Evolutionary conservation across 371 early-diverging fungal genomes (phyloP).

Genomic region (Rhizopus delemar): DNA sequence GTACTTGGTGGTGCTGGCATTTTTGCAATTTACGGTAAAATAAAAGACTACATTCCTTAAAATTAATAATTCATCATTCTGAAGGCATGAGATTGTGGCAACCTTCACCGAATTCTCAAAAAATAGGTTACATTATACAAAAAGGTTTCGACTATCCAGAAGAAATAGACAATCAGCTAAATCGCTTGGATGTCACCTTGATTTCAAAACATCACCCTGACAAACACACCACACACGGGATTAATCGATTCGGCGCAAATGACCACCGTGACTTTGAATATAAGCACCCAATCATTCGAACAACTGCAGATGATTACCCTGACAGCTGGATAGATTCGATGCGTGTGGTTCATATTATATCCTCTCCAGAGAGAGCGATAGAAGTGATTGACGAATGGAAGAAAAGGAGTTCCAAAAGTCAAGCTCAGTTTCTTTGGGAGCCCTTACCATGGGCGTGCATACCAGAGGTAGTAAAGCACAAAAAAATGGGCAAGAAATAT

Average conservation of each 20-base stretch:
- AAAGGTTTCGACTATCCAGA: slow-evolving; percentile 43
- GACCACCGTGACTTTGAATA: slow-evolving; percentile 54
- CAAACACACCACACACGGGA: slow-evolving; percentile 44
- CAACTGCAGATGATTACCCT: slow-evolving; percentile 39
- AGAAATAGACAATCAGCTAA: slow-evolving; percentile 28
- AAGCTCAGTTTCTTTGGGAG: slow-evolving; percentile 45
- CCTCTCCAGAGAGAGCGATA: slow-evolving; percentile 37
- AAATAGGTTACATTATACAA: slow-evolving; percentile 45
- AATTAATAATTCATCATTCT: background rate
- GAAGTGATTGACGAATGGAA: slow-evolving; percentile 42
- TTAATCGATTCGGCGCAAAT: slow-evolving; percentile 43
- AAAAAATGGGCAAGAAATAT: background rate
- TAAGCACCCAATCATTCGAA: slow-evolving; percentile 46
- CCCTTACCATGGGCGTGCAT: slow-evolving; percentile 48
- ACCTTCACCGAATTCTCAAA: slow-evolving; percentile 17
- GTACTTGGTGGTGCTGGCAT: slow-evolving; percentile 53
- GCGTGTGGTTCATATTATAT: slow-evolving; percentile 40
- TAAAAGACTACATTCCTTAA: background rate
- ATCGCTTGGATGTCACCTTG: slow-evolving; percentile 32
- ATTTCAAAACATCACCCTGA: slow-evolving; percentile 25
- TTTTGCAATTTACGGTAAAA: slow-evolving; percentile 50
- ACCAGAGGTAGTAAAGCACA: slow-evolving; percentile 27
- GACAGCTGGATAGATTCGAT: slow-evolving; percentile 41
- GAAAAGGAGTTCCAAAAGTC: slow-evolving; percentile 12
- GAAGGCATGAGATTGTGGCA: slow-evolving; percentile 51